These are phyloP conservation scores for Umbelopsis sp. DNA, from an alignment of 192 early-diverging fungal species.

Conservation along the genomic window DNA sequence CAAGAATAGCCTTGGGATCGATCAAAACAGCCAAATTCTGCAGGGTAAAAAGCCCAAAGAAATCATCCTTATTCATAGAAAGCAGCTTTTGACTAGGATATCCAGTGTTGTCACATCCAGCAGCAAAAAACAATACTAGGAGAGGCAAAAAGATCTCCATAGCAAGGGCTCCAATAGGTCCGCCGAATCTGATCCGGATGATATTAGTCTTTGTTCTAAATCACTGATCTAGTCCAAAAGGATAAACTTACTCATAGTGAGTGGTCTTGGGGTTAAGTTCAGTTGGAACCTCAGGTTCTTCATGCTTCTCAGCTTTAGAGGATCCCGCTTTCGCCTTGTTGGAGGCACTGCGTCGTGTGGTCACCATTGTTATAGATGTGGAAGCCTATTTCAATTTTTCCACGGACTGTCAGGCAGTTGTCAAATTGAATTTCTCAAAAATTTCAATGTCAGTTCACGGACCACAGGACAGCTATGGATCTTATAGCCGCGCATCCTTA, in stretches of 20 bases:
- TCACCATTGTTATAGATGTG: not conserved
- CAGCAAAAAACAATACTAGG: slow-evolving; percentile 48
- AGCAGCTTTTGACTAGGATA: slow-evolving; percentile 53
- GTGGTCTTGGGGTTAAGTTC: slow-evolving; percentile 67
- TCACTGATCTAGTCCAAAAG: not conserved
- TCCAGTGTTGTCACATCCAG: slow-evolving; percentile 51
- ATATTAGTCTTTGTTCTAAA: not conserved
- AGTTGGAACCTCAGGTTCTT: not conserved
- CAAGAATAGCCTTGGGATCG: slow-evolving; percentile 52
- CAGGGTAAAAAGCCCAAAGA: slow-evolving; percentile 24
- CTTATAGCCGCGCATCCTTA: slow-evolving; percentile 17
- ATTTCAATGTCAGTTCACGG: slow-evolving; percentile 16
- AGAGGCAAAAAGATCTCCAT: slow-evolving; percentile 54
- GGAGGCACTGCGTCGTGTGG: not conserved
- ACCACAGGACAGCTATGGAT: not conserved
- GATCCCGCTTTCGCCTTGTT: slow-evolving; percentile 6
- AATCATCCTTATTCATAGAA: slow-evolving; percentile 20
- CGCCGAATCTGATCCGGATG: slow-evolving; percentile 58
- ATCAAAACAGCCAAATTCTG: slow-evolving; percentile 40
- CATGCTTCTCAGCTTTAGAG: not conserved
- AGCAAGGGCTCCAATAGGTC: slow-evolving; percentile 59
- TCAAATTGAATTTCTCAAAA: not conserved
- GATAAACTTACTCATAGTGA: slow-evolving; percentile 63
- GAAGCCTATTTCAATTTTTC: not conserved
- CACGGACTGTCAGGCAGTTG: not conserved